Evolutionary conservation across 2,329 filamentous ascomycete species (phyloP), one percentile per base, ranked within the genome.

Genomic region (Xylariaceae sp.): DNA sequence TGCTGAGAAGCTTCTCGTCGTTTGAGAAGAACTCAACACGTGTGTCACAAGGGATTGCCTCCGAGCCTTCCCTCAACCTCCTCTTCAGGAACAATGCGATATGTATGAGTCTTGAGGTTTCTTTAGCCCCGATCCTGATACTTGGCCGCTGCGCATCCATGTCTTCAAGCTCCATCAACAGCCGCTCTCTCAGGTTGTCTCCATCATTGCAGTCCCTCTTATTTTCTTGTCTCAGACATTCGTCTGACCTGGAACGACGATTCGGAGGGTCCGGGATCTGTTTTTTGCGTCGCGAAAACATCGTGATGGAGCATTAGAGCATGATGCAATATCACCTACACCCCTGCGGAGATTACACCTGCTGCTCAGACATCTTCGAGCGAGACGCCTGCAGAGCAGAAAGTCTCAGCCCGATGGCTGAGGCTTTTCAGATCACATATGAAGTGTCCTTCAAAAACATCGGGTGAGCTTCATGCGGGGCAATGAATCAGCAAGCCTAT

Each of bases 81-180:
- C 43, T 46, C 18, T 47, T 58, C 6, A 61, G 18, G 2, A 43
- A 53, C 6, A 41, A 49, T 14, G 39, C 43, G 10, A 62, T 32
- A 3, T 58, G 47, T 15, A 18, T 18, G 6, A 63, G 45, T 4
- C 45, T 45, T 30, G 49, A 57, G 3, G 52, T 52, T 12, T 46
- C 46, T 48, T 52, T 57, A 17, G 58, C 44, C 5, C 42, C 40
- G 31, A 59, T 51, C 35, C 47, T 54, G 19, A 60, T 45, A 22
- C 15, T 27, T 3, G 42, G 51, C 12, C 62, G 53, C 11, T 48
- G 18, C 5, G 52, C 53, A 40, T 63, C 60, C 11, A 64, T 44
- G 39, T 64, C 62, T 30, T 54, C 11, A 12, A 64, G 54, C 4
- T 58, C 45, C 38, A 64, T 58, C 39, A 49, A 49, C 49, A 35